Conservation (phyloP, 371 early-diverging fungal genomes). For the Mucor indicus region DNA sequence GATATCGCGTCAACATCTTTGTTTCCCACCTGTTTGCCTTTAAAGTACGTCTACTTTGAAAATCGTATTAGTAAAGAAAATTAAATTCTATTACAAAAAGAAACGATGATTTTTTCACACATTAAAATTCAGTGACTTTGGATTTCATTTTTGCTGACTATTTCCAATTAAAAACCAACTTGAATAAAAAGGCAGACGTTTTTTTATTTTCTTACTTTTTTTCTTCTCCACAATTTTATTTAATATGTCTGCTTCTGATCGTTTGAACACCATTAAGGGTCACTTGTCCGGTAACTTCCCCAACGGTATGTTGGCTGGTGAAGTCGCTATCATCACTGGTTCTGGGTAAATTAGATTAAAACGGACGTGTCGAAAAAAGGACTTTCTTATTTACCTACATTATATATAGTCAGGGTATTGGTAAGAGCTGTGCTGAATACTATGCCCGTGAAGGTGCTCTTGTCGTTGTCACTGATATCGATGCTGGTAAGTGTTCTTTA, state of each 20-base stretch:
- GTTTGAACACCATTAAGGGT: slow-evolving; percentile 46
- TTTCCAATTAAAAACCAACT: too few species aligned
- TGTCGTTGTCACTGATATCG: slow-evolving; percentile 71
- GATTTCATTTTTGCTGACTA: too few species aligned
- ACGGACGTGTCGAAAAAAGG: neutral
- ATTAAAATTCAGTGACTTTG: too few species aligned
- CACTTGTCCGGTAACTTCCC: slow-evolving; percentile 52
- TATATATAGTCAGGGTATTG: slow-evolving; percentile 69
- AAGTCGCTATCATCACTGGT: slow-evolving; percentile 82
- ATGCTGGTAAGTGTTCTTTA: slow-evolving; percentile 29
- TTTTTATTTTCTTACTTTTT: too few species aligned
- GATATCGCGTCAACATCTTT: too few species aligned
- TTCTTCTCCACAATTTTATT: too few species aligned
- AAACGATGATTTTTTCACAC: too few species aligned
- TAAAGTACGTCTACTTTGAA: too few species aligned
- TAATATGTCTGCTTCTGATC: slow-evolving; percentile 47
- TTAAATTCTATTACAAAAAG: too few species aligned
- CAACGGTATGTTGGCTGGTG: slow-evolving; percentile 65
- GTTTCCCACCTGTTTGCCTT: too few species aligned
- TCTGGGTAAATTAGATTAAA: slow-evolving; percentile 55
- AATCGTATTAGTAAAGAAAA: too few species aligned
- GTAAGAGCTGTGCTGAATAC: slow-evolving; percentile 68
- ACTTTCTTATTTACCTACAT: neutral
- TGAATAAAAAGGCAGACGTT: too few species aligned
- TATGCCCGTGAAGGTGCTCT: slow-evolving; percentile 80